Evolutionary conservation across 1,139 yeast genomes (phyloP), one percentile per base, ranked within the genome.

Genomic region (Diutina sp.): DNA sequence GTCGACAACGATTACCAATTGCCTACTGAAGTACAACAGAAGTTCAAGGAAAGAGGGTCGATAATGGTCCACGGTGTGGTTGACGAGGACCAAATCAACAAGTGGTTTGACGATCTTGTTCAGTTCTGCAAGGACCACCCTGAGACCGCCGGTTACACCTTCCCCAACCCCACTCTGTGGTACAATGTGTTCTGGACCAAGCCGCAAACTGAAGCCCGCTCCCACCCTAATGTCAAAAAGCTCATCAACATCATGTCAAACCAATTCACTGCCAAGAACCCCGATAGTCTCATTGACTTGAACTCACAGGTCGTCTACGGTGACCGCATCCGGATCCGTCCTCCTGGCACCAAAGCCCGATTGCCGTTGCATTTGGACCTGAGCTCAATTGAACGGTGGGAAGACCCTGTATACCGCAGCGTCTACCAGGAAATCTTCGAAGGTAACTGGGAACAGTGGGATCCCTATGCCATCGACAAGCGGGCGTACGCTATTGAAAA

Each of bases 321-420:
- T 6, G 77, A 71, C 60, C 62, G 74, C 56, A 63, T 73, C 58
- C 66, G 82, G 60, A 72, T 78, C 55, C 65, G 82, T 55, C 67
- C 67, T 11, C 77, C 81, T 2, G 81, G 81, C 1, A 50, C 41
- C 44, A 68, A 67, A 18, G 60, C 60, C 11, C 66, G 68, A 30
- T 57, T 57, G 16, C 60, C 75, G n/a, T 70, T 74, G 18, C 82
- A 78, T 58, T 64, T 71, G 9, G 82, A 78, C 60, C 71, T 78
- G 12, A 76, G 80, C 11, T 72, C 79, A 0, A 66, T 77, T 54
- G 82, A 77, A 61, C 65, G 82, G 58, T 75, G 79, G 79, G 77
- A 74, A 58, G 78, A 76, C 59, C 63, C 62, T 1, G 69, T 64
- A 51, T 78, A 77, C 62, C 62, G 77, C 8, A 62, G 64, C n/a